Percentiles rank a stretch among this genome's conserved stretches.
Evolutionary conservation across 2,329 filamentous ascomycete species (phyloP).

Genomic region (Calycina herbarum): DNA sequence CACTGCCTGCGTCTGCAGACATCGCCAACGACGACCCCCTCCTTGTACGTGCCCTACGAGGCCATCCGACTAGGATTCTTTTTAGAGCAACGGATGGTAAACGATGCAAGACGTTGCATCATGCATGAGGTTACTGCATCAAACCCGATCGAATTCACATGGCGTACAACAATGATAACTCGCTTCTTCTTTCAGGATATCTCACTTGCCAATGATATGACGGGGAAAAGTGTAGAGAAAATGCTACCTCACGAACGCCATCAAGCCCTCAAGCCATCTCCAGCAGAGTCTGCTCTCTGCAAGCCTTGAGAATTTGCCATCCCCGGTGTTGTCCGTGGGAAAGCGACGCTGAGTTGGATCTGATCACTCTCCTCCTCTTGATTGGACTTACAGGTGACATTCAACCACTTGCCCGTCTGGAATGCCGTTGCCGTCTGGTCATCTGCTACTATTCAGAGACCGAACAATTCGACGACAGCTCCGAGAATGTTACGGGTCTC

Average conservation of each 20-base stretch:
- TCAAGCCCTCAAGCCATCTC: constrained; percentile 1
- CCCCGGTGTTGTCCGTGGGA: constrained; percentile 1
- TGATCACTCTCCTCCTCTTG: neutral
- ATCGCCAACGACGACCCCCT: neutral
- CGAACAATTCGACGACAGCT: constrained; percentile 1
- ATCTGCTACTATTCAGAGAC: constrained; percentile 6
- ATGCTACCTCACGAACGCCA: constrained; percentile 5
- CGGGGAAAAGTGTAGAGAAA: neutral
- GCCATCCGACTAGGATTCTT: neutral
- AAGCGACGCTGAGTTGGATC: constrained; percentile 1
- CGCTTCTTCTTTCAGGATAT: neutral
- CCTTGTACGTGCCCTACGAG: neutral
- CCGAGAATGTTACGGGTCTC: constrained; percentile 11
- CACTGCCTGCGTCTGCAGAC: neutral
- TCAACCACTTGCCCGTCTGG: neutral
- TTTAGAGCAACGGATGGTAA: neutral
- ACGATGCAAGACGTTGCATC: neutral
- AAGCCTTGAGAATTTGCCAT: neutral
- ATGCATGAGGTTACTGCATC: constrained; percentile 9
- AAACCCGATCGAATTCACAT: constrained; percentile 11
- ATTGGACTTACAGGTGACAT: constrained; percentile 3
- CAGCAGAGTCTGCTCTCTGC: neutral
- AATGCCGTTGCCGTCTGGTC: constrained; percentile 6
- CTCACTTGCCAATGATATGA: neutral
- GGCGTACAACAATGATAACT: constrained; percentile 1